These are phyloP conservation scores for Oryza brachyantha DNA, from an alignment of 176 grass and related monocot genomes.

Conservation along the genomic window DNA sequence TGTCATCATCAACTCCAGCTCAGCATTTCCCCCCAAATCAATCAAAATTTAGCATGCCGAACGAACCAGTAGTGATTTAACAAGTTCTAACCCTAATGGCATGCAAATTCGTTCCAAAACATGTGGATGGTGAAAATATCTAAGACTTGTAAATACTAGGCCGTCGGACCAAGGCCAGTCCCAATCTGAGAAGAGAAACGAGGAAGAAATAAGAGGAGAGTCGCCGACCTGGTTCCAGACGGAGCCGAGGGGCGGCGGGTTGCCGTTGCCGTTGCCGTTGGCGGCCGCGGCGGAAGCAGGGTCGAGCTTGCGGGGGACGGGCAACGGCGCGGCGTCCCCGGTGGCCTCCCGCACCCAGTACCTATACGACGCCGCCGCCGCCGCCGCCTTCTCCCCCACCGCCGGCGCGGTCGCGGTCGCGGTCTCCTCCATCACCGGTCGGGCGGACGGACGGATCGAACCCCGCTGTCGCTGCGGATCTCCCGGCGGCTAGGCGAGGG, in stretches of 20 bases:
- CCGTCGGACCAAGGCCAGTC: neutral
- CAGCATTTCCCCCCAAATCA: neutral
- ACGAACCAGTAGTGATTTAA: neutral
- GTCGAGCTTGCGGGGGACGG: constrained; percentile 67
- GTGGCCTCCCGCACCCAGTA: constrained; percentile 81
- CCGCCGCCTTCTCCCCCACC: too few species aligned
- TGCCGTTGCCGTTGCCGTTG: constrained; percentile 31
- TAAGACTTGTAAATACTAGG: too few species aligned
- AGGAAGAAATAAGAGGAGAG: neutral
- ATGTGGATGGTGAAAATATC: too few species aligned
- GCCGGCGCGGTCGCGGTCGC: constrained; percentile 27
- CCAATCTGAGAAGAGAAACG: neutral
- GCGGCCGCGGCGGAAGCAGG: constrained; percentile 31
- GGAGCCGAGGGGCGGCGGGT: constrained; percentile 66
- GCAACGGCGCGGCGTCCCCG: constrained; percentile 64
- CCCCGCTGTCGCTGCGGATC: constrained; percentile 30
- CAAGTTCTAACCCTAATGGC: neutral
- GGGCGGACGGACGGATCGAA: neutral
- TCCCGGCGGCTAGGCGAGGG: neutral
- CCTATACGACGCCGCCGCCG: constrained; percentile 73
- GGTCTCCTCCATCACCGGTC: constrained; percentile 47
- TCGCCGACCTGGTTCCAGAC: constrained; percentile 83
- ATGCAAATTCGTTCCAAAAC: neutral
- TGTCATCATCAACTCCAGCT: too few species aligned
- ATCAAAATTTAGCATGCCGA: neutral